Evolutionary conservation across 345 rosid genomes (phyloP), one percentile per base, ranked within the genome.

Genomic region (Mercurialis annua): DNA sequence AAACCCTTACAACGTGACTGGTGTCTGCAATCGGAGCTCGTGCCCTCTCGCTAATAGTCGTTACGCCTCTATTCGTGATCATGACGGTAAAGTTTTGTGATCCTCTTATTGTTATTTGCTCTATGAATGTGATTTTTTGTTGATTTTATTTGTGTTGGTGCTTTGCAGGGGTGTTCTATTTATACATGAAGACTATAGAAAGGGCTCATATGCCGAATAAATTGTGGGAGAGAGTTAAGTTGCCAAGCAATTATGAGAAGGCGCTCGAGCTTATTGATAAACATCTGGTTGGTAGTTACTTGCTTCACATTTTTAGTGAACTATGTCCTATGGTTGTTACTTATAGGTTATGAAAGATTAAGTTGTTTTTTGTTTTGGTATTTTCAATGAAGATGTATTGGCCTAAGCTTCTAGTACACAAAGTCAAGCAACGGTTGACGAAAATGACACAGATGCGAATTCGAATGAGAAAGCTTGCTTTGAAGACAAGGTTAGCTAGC

Each of bases 371-470:
- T 33, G 42, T 31, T 65, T 50, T 58, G 51, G 24, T 46, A 0
- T 12, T 70, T 47, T 30, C n/a, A 16, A 56, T 68, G 47, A 33
- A 94, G 98, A 76, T 83, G 84, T 90, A 90, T 70, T 92, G 98
- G 97, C 98, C 97, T 0, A 88, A 92, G 85, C 74, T 95, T 65
- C 83, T 95, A 61, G 84, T 84, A 53, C 98, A 92, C 75, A 95
- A 95, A 79, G 80, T 81, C 58, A 95, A 95, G 81, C 98, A 90
- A 71, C 83, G 97, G 46, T 73, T 95, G 73, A 95, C 99, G 1
- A 95, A 95, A 74, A 92, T 95, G 99, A 92, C 97, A 50, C 99
- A 95, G 67, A 92, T 92, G 99, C 94, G 96, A 12, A 90, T 95
- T 69, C 89, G 99, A 16, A 90, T 85, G 98, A 84, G 97, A 66